Evolutionary conservation across 163 green algal genomes (phyloP).

Genomic region (Volvox carteri): DNA sequence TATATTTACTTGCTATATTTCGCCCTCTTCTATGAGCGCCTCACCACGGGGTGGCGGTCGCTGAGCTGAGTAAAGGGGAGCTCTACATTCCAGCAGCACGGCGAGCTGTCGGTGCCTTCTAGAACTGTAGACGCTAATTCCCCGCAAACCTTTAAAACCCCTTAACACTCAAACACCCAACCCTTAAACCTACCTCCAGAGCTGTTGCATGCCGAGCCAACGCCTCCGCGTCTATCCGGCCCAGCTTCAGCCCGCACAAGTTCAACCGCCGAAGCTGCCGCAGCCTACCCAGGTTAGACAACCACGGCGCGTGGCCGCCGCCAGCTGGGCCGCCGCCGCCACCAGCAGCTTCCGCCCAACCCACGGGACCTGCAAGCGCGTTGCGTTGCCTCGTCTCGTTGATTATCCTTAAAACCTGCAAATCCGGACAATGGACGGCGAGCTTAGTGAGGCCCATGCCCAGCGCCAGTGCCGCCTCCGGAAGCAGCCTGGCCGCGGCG

Average conservation of each 20-base stretch:
- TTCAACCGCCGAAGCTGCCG: slow-evolving; percentile 23
- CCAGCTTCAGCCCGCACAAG: slow-evolving; percentile 26
- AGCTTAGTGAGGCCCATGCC: slow-evolving; percentile 1
- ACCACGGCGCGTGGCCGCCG: background rate
- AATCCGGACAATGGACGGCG: background rate
- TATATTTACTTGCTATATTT: background rate
- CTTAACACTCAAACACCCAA: too few relatives aligned
- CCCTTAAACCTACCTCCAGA: slow-evolving; percentile 9
- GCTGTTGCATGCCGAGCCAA: background rate
- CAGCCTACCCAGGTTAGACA: background rate
- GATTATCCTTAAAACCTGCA: slow-evolving; percentile 9
- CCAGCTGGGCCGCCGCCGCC: background rate
- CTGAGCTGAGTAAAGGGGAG: background rate
- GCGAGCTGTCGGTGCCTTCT: background rate
- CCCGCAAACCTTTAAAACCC: too few relatives aligned
- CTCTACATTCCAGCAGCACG: background rate
- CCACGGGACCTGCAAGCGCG: background rate
- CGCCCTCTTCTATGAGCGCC: background rate
- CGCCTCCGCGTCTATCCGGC: slow-evolving; percentile 6
- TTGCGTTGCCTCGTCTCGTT: slow-evolving; percentile 5
- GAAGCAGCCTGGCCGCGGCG: background rate
- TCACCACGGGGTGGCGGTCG: too few relatives aligned
- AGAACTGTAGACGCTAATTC: background rate
- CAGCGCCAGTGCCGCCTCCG: slow-evolving; percentile 19
- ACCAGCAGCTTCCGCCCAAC: background rate